Percentiles rank a stretch among this genome's conserved stretches.
Evolutionary conservation across 2,329 filamentous ascomycete species (phyloP).

Genomic region (Colletotrichum sp.): DNA sequence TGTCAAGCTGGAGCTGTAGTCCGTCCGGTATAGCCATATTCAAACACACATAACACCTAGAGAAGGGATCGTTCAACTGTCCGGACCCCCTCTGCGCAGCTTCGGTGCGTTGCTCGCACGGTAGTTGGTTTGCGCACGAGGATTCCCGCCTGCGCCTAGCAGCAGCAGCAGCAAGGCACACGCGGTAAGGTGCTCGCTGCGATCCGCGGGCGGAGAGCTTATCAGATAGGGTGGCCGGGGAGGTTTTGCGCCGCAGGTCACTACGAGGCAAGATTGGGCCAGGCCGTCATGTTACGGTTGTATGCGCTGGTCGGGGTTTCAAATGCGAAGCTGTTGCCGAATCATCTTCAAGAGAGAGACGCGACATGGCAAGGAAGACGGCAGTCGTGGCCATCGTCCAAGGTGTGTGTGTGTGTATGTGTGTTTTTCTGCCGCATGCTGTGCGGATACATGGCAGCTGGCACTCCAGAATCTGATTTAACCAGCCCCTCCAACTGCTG

Average conservation of each 20-base stretch:
- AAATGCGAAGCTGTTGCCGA: slow-evolving; percentile 8
- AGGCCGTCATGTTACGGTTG: slow-evolving; percentile 13
- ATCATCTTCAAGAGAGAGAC: not conserved
- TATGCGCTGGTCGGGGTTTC: slow-evolving; percentile 20
- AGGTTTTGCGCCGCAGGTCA: not conserved
- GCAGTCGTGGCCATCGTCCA: not conserved
- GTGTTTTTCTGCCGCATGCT: not conserved
- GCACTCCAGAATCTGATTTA: not conserved
- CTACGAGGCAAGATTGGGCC: slow-evolving; percentile 4
- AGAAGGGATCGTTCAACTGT: not conserved
- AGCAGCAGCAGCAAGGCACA: not conserved
- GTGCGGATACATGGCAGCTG: not conserved
- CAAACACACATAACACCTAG: too few relatives aligned
- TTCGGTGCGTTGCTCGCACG: not conserved
- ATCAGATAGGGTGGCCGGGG: not conserved
- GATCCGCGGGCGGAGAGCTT: slow-evolving; percentile 4
- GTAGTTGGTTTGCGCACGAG: slow-evolving; percentile 3
- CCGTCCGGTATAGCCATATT: not conserved
- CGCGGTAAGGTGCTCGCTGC: not conserved
- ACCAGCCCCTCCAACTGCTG: not conserved
- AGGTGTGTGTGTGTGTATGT: not conserved
- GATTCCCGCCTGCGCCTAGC: not conserved
- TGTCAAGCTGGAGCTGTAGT: not conserved
- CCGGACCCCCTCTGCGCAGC: not conserved
- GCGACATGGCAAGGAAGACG: not conserved